Percentiles rank a stretch among this genome's conserved stretches.
Evolutionary conservation across 768 basidiomycete genomes (phyloP).

Genomic region (Tylopilus sp.): DNA sequence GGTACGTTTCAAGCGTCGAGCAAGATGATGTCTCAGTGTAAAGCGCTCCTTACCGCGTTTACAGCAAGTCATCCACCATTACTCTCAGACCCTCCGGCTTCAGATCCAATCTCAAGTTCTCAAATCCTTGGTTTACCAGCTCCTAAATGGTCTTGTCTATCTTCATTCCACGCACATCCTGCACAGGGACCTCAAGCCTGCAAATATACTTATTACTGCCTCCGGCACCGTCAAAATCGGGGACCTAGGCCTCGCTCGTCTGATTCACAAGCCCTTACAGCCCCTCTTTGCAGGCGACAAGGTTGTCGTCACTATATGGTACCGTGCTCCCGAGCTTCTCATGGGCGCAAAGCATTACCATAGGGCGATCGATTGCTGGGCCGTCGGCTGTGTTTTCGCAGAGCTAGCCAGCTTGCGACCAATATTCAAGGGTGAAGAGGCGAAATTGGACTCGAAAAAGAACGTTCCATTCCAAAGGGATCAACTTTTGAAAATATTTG

Average conservation of each 20-base stretch:
- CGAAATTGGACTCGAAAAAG: constrained; percentile 95
- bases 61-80: constrained; percentile 98
- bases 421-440: constrained; percentile 99
- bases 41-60: neutral
- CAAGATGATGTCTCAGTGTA: neutral
- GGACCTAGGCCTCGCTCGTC: constrained; percentile 91
- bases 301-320: constrained; percentile 99
- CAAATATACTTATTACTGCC: constrained; percentile 94
- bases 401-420: constrained; percentile 91
- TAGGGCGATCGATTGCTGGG: constrained; percentile 96
- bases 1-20: constrained; percentile 42
- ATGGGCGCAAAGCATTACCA: constrained; percentile 98
- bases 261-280: constrained; percentile 89
- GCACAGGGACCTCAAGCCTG: constrained; percentile 97
- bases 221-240: constrained; percentile 93
- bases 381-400: constrained; percentile 95
- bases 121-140: constrained; percentile 92
- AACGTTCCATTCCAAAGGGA: constrained; percentile 96
- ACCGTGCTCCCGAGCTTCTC: constrained; percentile 93
- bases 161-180: constrained; percentile 93
- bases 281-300: constrained; percentile 93
- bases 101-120: constrained; percentile 75
- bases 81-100: constrained; percentile 83
- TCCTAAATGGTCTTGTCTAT: constrained; percentile 90
- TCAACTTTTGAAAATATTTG: constrained; percentile 94